Evolutionary conservation across 225 moss, liverwort and hornwort genomes (phyloP), one percentile per base, ranked within the genome.

Genomic region (Physcomitrium patens): DNA sequence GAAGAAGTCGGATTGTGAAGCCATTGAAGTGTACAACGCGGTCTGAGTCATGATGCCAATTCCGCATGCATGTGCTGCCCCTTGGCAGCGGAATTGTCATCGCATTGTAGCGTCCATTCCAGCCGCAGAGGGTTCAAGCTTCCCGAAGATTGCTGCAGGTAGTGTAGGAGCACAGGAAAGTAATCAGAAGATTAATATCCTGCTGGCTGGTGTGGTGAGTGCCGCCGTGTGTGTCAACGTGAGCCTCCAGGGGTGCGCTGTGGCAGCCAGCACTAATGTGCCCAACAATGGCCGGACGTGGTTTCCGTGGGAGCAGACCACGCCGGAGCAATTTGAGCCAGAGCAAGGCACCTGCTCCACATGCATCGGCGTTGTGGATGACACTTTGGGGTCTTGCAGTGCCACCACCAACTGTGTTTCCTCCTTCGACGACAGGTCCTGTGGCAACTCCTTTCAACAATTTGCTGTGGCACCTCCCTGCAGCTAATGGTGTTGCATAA

Each of bases 341-440:
- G 80, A 83, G 20, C 77, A 75, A 44, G 96, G 96, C 78, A 93
- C 71, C 49, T 96, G 96, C 51, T 89, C 92, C 5, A 90, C 96
- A 11, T 96, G 93, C 86, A 92, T 96, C 49, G 96, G 96, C 72
- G 96, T 91, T 12, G 93, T 96, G 68, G 96, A 92, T 67, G 96
- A 96, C 70, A 96, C 96, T 12, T 72, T 96, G 70, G 96, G 93
- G 52, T 69, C 90, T 56, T 96, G 96, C 71, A 96, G 69, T 72
- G 84, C 89, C 20, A 89, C 73, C 47, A 63, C 69, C 1, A 96
- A 96, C 65, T 96, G 93, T 72, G 89, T 96, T 12, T 96, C 96
- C 31, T 92, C 96, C 15, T 96, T 91, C 61, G 93, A 96, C 76
- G 96, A 96, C 83, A 96, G 96, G 96, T 87, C 59, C 46, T 13